phyloP scores from a whole-genome alignment of 495 filamentous ascomycete species.

The Talaromyces trachyspermus region DNA sequence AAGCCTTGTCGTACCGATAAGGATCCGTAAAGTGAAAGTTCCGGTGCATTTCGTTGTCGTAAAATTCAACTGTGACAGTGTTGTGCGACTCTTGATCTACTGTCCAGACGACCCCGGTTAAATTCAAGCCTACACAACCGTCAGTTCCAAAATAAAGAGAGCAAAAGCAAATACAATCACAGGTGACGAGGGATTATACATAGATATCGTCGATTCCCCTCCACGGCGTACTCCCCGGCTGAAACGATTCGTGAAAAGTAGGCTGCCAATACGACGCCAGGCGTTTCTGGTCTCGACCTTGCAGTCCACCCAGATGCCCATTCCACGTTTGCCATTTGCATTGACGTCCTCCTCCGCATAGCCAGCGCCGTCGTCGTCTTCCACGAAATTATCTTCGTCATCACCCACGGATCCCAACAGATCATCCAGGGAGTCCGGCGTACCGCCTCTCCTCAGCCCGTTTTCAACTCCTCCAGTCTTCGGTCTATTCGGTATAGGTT shows the following conservation, averaged over 20 bases:
- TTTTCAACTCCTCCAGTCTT: conserved; percentile 42
- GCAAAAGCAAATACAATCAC: too few species aligned
- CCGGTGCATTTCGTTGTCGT: conserved; percentile 82
- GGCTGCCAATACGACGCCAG: conserved; percentile 50
- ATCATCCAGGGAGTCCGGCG: conserved; percentile 54
- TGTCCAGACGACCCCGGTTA: conserved; percentile 93
- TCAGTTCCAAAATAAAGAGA: conserved; percentile 14
- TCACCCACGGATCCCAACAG: conserved; percentile 42
- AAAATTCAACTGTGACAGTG: conserved; percentile 96
- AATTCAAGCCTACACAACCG: conserved; percentile 57
- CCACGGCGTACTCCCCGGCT: conserved; percentile 94
- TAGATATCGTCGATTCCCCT: conserved; percentile 84
- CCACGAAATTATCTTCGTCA: conserved; percentile 78
- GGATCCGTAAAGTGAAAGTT: conserved; percentile 96
- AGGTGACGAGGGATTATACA: too few species aligned
- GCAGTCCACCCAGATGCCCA: conserved; percentile 41
- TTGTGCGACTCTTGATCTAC: conserved; percentile 91
- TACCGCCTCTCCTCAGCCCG: conserved; percentile 29
- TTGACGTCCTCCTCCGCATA: conserved; percentile 63
- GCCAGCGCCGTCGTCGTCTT: conserved; percentile 92
- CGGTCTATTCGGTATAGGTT: conserved; percentile 47
- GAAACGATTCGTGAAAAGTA: conserved; percentile 72
- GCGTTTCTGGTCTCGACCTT: conserved; percentile 53
- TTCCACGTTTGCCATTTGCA: conserved; percentile 51
- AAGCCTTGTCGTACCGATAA: conserved; percentile 93